Base-by-base conservation (phyloP, 2,329 filamentous ascomycete species). In the Elsinoe necatrix region DNA sequence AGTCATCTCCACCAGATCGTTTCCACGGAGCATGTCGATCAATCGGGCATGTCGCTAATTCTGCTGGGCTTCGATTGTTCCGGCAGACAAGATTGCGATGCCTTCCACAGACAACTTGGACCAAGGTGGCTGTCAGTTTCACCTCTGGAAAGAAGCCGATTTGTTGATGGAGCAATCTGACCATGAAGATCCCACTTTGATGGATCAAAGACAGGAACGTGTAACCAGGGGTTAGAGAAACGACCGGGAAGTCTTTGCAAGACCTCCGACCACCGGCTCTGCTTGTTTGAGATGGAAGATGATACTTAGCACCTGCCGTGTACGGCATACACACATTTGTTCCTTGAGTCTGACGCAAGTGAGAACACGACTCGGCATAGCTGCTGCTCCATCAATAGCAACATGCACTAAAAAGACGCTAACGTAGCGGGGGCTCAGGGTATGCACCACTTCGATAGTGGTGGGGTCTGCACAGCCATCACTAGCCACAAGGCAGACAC, bases 401-500 rank as follows among this genome's bases (percentile, higher is more conserved):
- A 50, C 45, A 50, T 31, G 25, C 14, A 18, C 45, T 34, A 50
- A n/a, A 7, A 14, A 20, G 14, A 31, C 45, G 27, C 45, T 50
- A 50, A 31, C 18, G 25, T 6, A 20, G 25, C 20, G 27, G 25
- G 25, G 25, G 45, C 21, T 45, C 45, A 31, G 45, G 45, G 45
- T 18, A 16, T 31, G 45, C 27, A 50, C 45, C 45, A 50, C 14
- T 34, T 5, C 14, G 7, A 11, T 16, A 18, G 18, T 21, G 3
- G 25, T 31, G 45, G 25, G 45, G 23, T 20, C 25, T 50, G 45
- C 45, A 50, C 45, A 50, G 45, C 45, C 45, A 50, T 50, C 45
- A 50, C 45, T 50, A 50, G 45, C 45, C 45, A 50, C 45, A 50
- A 45, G 45, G 45, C 45, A 50, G 45, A 21, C 23, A 25, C 23